Conservation (phyloP, 116 monocot species). For the Dioscorea cayenensis region DNA sequence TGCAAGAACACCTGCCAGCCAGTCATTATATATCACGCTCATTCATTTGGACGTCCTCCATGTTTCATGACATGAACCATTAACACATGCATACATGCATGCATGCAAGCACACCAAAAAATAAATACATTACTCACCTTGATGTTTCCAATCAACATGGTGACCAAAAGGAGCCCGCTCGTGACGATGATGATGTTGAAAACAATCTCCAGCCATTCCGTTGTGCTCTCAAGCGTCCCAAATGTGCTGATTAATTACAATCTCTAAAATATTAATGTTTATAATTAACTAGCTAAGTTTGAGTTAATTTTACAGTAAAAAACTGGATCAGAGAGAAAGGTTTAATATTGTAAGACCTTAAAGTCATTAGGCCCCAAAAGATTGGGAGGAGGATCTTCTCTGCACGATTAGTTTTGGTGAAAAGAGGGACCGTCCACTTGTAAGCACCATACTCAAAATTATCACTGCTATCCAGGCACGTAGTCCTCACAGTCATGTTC, state of each 20-base stretch:
- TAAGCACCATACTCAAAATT: slow-evolving; percentile 65
- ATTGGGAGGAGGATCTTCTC: slow-evolving; percentile 76
- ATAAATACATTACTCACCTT: slow-evolving; percentile 22
- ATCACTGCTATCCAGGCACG: slow-evolving; percentile 41
- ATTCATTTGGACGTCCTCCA: no score
- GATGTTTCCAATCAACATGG: slow-evolving; percentile 76
- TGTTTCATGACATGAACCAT: no score
- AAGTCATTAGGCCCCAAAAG: slow-evolving; percentile 82
- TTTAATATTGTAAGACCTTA: slow-evolving; percentile 24
- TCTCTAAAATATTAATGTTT: no score
- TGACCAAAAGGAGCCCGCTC: slow-evolving; percentile 55
- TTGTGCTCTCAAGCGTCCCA: slow-evolving; percentile 61
- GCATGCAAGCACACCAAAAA: not conserved
- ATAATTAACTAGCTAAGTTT: not conserved
- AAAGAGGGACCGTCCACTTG: slow-evolving; percentile 51
- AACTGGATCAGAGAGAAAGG: no score
- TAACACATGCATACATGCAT: no score
- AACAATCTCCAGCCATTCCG: slow-evolving; percentile 63
- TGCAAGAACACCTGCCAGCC: slow-evolving; percentile 62
- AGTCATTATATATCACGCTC: not conserved
- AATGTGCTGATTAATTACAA: slow-evolving; percentile 36
- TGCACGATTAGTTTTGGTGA: slow-evolving; percentile 45
- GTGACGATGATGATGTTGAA: slow-evolving; percentile 72
- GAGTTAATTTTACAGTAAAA: not conserved
- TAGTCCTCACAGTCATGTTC: slow-evolving; percentile 26